Base-by-base conservation (phyloP, 1,284 basidiomycete species). In the Volvariella surrecta region DNA sequence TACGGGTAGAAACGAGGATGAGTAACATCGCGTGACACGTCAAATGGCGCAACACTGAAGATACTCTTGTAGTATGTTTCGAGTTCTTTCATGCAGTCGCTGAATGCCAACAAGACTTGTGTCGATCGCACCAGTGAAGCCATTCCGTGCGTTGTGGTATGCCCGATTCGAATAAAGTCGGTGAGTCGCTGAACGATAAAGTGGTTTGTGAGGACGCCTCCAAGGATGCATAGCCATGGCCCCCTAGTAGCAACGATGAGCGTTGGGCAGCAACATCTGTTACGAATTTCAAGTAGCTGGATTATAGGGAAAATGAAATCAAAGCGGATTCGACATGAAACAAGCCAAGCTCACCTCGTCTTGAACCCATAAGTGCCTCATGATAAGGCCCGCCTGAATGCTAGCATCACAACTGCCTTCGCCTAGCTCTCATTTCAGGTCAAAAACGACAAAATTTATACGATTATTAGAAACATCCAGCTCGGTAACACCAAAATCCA, bases 101-200 rank as follows among this genome's bases (percentile, higher is more conserved):
- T 28, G 30, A 42, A 30, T 20, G 40, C 40, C 13, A 11, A 42
- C 20, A 42, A 42, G 24, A 42, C 13, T 32, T 30, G 40, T 15
- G 30, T n/a, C n/a, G n/a, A n/a, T 9, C 15, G 30, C 30, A 31
- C 9, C 9, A 15, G 30, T 31, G 9, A 31, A 31, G 30, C 30
- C 9, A 15, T 31, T 31, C 9, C 9, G 30, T 9, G 9, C 15
- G 30, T 9, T 9, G 30, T 31, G 30, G 9, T 48, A 31, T 45
- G 45, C 10, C 45, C 54, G 15, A 57, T 13, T 54, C 52, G 58
- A 19, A 51, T 50, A 37, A 51, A 51, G 38, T 53, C 53, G 1
- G 57, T 57, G 17, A 60, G 54, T n/a, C 44, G 45, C 49, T 60
- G 57, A 21, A 60, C 49, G 18, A 62, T 54, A 24, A 52, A 39